phyloP scores from a whole-genome alignment of 495 filamentous ascomycete species.

The Talaromyces wortmannii region DNA sequence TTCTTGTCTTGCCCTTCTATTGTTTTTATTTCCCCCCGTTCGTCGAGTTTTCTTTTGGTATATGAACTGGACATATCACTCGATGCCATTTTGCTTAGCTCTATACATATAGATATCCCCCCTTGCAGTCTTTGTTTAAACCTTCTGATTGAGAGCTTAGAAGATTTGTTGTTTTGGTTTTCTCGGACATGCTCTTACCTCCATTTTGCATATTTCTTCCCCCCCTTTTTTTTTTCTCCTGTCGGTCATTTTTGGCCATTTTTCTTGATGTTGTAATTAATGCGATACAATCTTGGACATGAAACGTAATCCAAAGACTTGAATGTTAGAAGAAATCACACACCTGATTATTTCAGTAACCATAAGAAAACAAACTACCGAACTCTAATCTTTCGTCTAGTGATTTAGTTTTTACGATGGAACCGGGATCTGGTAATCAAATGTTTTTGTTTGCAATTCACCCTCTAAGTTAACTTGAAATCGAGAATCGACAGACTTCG shows the following conservation, averaged over 20 bases:
- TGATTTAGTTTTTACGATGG: no score
- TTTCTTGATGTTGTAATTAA: not conserved
- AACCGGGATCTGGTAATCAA: not conserved
- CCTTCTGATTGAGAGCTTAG: not conserved
- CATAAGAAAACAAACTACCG: no score
- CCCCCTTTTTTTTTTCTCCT: not conserved
- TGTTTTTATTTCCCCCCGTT: not conserved
- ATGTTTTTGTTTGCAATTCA: not conserved
- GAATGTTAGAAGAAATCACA: no score
- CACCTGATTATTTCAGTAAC: no score
- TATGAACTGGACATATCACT: not conserved
- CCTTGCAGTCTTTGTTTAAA: not conserved
- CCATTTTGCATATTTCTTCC: not conserved
- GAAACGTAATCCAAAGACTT: not conserved
- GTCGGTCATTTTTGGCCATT: not conserved
- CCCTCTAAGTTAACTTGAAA: not conserved
- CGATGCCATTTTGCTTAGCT: not conserved
- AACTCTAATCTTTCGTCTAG: no score
- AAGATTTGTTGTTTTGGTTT: no score
- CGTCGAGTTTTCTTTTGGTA: not conserved
- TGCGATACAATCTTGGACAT: not conserved
- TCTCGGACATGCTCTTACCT: no score
- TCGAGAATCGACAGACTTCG: not conserved
- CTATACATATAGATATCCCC: constrained; percentile 5
- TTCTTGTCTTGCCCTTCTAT: not conserved